Evolutionary conservation across 2,329 filamentous ascomycete genomes (phyloP), one percentile per base, ranked within the genome.

Genomic region (Aureobasidium musti): DNA sequence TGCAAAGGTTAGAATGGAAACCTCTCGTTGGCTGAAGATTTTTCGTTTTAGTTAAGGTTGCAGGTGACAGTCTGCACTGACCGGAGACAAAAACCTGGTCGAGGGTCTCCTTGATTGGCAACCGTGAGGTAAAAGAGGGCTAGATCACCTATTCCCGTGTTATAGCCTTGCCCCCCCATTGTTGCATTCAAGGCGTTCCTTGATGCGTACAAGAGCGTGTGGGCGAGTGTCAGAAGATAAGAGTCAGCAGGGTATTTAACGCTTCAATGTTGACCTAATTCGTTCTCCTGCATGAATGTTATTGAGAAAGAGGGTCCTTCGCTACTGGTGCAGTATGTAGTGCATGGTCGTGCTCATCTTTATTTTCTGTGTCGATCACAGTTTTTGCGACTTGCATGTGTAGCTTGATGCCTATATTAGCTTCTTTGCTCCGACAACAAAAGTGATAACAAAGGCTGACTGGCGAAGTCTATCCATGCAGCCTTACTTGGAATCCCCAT

Each of bases 301-400:
- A 30, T 33, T 59, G 14, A 17, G 14, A 54, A 30, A 54, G 52
- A 54, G 35, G 53, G 35, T 41, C 26, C 21, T 17, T 59, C 54
- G 54, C 54, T 59, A 30, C 54, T 59, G 39, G 43, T 26, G 43
- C 43, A 21, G 23, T 21, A 57, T 23, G 30, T 45, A 30, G 39
- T 59, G 54, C 54, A 45, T 59, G 30, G 30, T 59, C 37, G 37
- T 39, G 54, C 39, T 39, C 39, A 59, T 59, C 39, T 59, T 45
- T 45, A 45, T 43, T 43, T 45, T 59, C 54, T 14, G 39, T 17
- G 39, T 30, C 54, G 30, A 45, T 59, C 54, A 59, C 54, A 59
- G n/a, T 59, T 59, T 30, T 33, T 59, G 26, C 39, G 54, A 45
- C 54, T 43, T 59, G 54, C 54, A 59, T 59, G 54, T 59, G 54